Evolutionary conservation across 192 early-diverging fungal genomes (phyloP), one percentile per base, ranked within the genome.

Genomic region (Entomortierella chlamydospora): DNA sequence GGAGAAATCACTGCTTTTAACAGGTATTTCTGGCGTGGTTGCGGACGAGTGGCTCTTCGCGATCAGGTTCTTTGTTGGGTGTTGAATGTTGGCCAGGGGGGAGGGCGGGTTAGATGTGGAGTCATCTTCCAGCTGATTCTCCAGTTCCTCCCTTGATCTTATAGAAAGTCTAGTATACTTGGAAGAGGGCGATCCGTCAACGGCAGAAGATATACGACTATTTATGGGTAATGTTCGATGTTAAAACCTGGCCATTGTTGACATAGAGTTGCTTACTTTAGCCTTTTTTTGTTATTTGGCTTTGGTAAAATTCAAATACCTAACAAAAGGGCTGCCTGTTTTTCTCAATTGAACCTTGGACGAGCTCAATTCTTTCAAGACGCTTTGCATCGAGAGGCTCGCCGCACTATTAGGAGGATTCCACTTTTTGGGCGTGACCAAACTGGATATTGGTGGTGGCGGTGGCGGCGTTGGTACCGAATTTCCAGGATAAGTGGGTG

Each of bases 271-370:
- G 20, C 23, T 9, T 11, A 20, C 1, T 45, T 42, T 61, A 13
- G 13, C 18, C 13, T 49, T 26, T n/a, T 11, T 61, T 18, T 12
- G n/a, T 37, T 13, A 37, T 7, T 3, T 7, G n/a, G n/a, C n/a
- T n/a, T n/a, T n/a, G n/a, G n/a, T 4, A 23, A 17, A 28, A 11
- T 3, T 4, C 26, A 0, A 18, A 20, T 68, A 77, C 73, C 65
- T 77, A 8, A 77, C 29, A 41, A 63, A 77, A 4, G 73, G 73
- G 23, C 73, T 77, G 5, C 65, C 73, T 10, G 73, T 77, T 47
- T 77, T 77, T 25, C 73, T 56, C 42, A 77, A 60, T 37, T 61
- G 58, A 31, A 77, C 43, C n/a, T 67, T 77, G 7, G 63, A 66
- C 18, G 65, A 58, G 37, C 60, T 68, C 47, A 77, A 17, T 25